Evolutionary conservation across 2,329 filamentous ascomycete genomes (phyloP).

Genomic region (Plenodomus biglobosus): DNA sequence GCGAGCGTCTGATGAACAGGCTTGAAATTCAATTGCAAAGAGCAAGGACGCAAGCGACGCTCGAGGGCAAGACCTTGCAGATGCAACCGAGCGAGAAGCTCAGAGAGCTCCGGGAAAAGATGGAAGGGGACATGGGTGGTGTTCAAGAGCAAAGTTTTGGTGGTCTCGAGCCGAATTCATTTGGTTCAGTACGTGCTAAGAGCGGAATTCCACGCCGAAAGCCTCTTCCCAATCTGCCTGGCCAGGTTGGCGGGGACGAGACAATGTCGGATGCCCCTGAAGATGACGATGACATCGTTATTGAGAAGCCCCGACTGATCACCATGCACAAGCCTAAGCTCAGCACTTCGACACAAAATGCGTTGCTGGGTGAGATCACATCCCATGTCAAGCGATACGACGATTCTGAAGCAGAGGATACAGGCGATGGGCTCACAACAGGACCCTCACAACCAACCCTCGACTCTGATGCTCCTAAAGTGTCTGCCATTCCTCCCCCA

Average conservation of each 20-base stretch:
- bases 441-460: constrained; percentile 75
- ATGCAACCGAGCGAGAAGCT: constrained; percentile 88
- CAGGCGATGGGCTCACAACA: constrained; percentile 66
- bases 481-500: constrained; percentile 56
- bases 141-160: constrained; percentile 44
- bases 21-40: constrained; percentile 94
- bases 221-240: constrained; percentile 38
- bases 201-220: constrained; percentile 45
- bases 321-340: constrained; percentile 74
- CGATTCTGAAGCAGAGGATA: constrained; percentile 70
- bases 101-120: constrained; percentile 87
- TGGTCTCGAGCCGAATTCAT: constrained; percentile 69
- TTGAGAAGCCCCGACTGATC: constrained; percentile 77
- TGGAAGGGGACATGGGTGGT: constrained; percentile 67
- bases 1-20: constrained; percentile 87
- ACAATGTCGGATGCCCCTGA: constrained; percentile 42
- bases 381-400: constrained; percentile 74
- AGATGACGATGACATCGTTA: constrained; percentile 63
- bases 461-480: constrained; percentile 69
- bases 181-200: constrained; percentile 53
- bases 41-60: constrained; percentile 96
- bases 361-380: constrained; percentile 70
- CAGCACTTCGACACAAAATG: constrained; percentile 63
- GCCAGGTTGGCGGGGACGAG: constrained; percentile 43
- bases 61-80: constrained; percentile 87